Base-by-base conservation (phyloP, 2,329 filamentous ascomycete species). In the Diaporthe sp. region DNA sequence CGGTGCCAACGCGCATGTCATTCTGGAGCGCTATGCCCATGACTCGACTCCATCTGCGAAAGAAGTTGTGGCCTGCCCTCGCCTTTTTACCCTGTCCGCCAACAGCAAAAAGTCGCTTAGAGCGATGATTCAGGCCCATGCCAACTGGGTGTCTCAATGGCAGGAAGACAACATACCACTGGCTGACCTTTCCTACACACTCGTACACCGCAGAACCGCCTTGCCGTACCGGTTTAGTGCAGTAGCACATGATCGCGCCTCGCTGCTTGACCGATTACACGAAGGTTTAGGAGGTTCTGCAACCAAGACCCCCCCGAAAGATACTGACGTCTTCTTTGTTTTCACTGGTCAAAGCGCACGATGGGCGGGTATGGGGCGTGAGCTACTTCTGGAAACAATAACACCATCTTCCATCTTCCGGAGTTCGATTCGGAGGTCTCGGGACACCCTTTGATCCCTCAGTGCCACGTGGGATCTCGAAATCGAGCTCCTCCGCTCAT, bases 131-230 rank as follows among this genome's bases (percentile, higher is more conserved):
- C 1, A 51, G 19, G 2, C 42, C 7, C 55, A 61, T 19, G 3
- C 8, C 55, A 44, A 51, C 25, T 71, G 69, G 69, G 19, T 71
- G 19, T 47, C 19, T 22, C 8, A 17, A 8, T 47, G 42, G 19
- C 17, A 59, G 6, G 22, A 32, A 13, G 50, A 9, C 9, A 39
- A 72, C 1, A 39, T 27, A 1, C 9, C 39, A 2, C n/a, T 78
- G n/a, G 55, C 22, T 1, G 66, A 75, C 47, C 72, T 78, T 7
- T 77, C 77, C 10, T 77, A 77, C 50, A 77, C 75, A 4, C 75
- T 78, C 17, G 72, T 55, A 12, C 71, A 75, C 15, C 66, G 77
- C 25, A 76, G 77, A 13, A 63, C 75, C n/a, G 39, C 44, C 1
- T 32, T 76, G 17, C 75, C 73, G 0, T 76, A 59, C 32, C 69